Percentiles rank a stretch among this genome's conserved stretches.
Conservation (phyloP, 2,329 filamentous ascomycete species). For the Fusarium ramigenum region DNA sequence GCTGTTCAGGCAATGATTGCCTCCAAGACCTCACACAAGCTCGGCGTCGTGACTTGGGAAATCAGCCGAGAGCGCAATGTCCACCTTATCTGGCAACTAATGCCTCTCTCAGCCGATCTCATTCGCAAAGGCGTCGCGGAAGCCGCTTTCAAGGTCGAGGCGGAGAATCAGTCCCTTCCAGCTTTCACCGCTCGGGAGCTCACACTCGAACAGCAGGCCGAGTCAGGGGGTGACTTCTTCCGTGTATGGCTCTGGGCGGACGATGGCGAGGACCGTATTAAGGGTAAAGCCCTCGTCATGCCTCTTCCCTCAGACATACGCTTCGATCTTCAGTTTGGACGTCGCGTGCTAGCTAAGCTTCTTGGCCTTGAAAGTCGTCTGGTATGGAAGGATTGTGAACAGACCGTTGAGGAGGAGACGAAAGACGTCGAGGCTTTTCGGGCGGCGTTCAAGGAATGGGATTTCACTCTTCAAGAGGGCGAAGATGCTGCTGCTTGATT, state of each 20-base stretch:
- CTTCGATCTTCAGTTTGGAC: conserved; percentile 91
- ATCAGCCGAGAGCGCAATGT: conserved; percentile 84
- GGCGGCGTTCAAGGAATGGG: conserved; percentile 82
- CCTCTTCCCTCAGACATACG: conserved; percentile 74
- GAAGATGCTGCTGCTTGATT: conserved; percentile 15
- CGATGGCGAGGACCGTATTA: conserved; percentile 62
- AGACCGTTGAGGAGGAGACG: conserved; percentile 80
- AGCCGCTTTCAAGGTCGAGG: conserved; percentile 87
- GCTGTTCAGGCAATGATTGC: conserved; percentile 82
- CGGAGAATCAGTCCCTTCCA: conserved; percentile 74
- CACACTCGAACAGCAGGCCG: conserved; percentile 59
- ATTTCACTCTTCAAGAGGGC: conserved; percentile 70
- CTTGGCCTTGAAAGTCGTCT: conserved; percentile 80
- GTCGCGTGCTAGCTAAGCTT: conserved; percentile 88
- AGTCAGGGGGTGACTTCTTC: conserved; percentile 73
- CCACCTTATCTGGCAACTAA: conserved; percentile 93
- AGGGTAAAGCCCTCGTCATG: conserved; percentile 75
- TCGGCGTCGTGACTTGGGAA: conserved; percentile 92
- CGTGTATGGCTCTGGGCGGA: conserved; percentile 82
- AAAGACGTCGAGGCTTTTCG: conserved; percentile 83
- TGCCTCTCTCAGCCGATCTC: conserved; percentile 76
- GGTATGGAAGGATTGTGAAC: conserved; percentile 85
- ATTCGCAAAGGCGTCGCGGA: conserved; percentile 81
- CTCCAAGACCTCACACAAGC: conserved; percentile 61
- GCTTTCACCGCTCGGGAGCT: conserved; percentile 60